phyloP scores from a whole-genome alignment of 1,284 basidiomycete species.

The Fistulinella cinereoalba region DNA sequence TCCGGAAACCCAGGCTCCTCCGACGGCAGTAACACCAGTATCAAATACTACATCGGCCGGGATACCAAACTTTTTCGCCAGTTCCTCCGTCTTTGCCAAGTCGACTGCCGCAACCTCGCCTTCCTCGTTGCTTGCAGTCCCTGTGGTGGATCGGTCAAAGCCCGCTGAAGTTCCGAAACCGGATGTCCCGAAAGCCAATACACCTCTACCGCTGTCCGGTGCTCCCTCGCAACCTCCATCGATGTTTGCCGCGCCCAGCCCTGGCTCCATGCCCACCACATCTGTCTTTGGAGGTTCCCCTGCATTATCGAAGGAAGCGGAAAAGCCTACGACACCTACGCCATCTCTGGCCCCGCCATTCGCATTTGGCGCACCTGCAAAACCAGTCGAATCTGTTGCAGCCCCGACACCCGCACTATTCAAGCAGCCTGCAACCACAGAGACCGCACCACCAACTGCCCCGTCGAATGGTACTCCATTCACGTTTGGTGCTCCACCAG shows the following conservation, averaged over 20 bases:
- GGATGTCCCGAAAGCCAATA: constrained; percentile 8
- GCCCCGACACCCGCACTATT: constrained; percentile 1
- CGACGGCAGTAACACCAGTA: constrained; percentile 2
- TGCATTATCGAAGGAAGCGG: constrained; percentile 19
- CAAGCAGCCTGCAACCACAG: constrained; percentile 8
- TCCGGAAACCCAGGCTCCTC: constrained; percentile 18
- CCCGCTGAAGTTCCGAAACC: constrained; percentile 13
- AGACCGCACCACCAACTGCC: constrained; percentile 6
- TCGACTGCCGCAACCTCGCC: constrained; percentile 13
- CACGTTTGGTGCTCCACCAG: constrained; percentile 16
- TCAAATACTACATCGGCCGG: constrained; percentile 9
- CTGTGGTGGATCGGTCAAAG: constrained; percentile 12
- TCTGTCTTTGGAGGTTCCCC: constrained; percentile 6
- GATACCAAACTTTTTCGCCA: constrained; percentile 54
- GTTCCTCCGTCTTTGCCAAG: constrained; percentile 35
- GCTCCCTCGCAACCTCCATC: constrained; percentile 10
- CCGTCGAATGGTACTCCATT: constrained; percentile 11
- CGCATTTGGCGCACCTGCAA: constrained; percentile 20
- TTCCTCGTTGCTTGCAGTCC: constrained; percentile 5
- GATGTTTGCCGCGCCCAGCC: constrained; percentile 11
- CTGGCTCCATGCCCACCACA: constrained; percentile 7
- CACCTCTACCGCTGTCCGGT: constrained; percentile 19
- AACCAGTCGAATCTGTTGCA: constrained; percentile 16
- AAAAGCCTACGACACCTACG: constrained; percentile 4
- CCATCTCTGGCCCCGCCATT: constrained; percentile 14